phyloP scores from a whole-genome alignment of 371 early-diverging fungal species.

The Haplosporangium sp. region DNA sequence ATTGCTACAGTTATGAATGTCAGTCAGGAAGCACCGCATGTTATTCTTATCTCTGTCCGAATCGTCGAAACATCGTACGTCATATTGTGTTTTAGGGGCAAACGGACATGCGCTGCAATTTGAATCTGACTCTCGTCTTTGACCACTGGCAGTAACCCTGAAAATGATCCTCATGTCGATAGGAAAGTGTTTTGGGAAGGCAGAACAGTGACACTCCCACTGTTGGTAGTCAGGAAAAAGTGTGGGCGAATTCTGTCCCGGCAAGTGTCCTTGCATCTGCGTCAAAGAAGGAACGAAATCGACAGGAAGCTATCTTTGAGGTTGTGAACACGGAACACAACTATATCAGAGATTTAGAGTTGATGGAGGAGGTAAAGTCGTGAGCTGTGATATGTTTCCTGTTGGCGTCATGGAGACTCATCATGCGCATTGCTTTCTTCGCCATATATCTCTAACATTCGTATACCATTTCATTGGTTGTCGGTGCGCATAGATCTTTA shows the following conservation, averaged over 20 bases:
- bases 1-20: conserved; percentile 40
- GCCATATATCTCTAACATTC: too few relatives aligned
- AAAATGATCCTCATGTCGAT: background rate
- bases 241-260: conserved; percentile 75
- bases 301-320: conserved; percentile 95
- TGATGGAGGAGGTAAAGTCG: conserved; percentile 73
- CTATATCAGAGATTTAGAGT: conserved; percentile 85
- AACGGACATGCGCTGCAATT: background rate
- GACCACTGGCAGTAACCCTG: background rate
- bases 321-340: conserved; percentile 90
- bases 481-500: conserved; percentile 65
- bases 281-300: conserved; percentile 78
- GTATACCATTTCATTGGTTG: background rate
- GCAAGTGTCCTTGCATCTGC: conserved; percentile 77
- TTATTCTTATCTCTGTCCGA: conserved; percentile 51
- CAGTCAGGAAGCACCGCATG: conserved; percentile 40
- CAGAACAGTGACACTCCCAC: conserved; percentile 41
- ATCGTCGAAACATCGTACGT: conserved; percentile 43
- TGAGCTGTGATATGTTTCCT: background rate
- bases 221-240: conserved; percentile 49
- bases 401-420: background rate
- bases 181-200: conserved; percentile 32
- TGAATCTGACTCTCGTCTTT: background rate
- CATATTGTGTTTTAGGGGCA: background rate
- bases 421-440: too few relatives aligned